Conservation (phyloP, 106 monocot genomes). For the Xerophyta viscosa region DNA sequence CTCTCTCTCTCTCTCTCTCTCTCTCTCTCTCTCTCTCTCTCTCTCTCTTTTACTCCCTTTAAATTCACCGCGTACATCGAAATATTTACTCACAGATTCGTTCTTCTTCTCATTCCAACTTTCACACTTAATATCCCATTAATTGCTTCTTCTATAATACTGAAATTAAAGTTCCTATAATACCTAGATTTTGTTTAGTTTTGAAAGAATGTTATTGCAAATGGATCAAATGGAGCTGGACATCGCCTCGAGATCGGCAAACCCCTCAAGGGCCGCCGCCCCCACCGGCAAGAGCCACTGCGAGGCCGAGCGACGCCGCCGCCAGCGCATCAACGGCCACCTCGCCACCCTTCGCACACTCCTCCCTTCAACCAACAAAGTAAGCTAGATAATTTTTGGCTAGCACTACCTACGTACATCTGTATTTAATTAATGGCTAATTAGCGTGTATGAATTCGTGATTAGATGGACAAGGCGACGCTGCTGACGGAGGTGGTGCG, state of each 20-base stretch:
- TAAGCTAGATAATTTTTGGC: constrained; percentile 7
- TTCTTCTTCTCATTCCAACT: too few relatives aligned
- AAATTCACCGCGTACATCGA: too few relatives aligned
- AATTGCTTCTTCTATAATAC: too few relatives aligned
- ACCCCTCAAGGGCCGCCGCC: neutral
- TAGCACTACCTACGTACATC: neutral
- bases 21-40: neutral
- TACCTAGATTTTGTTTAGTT: too few relatives aligned
- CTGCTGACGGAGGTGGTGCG: constrained; percentile 90
- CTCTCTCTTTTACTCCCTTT: neutral
- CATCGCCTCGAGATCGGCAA: neutral
- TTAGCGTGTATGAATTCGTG: neutral
- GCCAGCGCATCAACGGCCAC: constrained; percentile 85
- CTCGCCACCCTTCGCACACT: constrained; percentile 70
- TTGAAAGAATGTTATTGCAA: neutral
- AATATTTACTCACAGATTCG: too few relatives aligned
- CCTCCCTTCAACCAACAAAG: constrained; percentile 55
- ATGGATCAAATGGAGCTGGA: constrained; percentile 8
- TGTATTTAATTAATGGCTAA: neutral
- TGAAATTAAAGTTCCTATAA: too few relatives aligned
- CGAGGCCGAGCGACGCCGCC: constrained; percentile 69
- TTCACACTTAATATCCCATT: too few relatives aligned
- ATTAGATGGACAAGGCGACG: constrained; percentile 85
- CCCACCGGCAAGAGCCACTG: constrained; percentile 55
- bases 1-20: neutral